Conservation (phyloP, 805 yeast species). For the Wickerhamiella qilinensis region DNA sequence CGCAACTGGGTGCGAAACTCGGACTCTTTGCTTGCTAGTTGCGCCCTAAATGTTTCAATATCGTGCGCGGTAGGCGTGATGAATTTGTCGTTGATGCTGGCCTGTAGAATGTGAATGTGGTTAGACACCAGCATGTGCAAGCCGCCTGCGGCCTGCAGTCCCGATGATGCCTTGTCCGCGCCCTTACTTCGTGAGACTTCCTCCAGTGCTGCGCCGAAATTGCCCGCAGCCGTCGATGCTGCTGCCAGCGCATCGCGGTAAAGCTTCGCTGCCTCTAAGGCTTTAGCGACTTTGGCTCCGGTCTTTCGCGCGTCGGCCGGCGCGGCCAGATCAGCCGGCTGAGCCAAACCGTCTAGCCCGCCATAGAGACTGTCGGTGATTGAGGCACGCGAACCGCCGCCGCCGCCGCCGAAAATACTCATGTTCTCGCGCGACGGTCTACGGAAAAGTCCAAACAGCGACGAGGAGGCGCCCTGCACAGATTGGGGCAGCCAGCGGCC, state of each 20-base stretch:
- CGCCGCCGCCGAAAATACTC: not conserved
- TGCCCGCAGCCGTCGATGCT: constrained; percentile 46
- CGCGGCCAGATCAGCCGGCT: constrained; percentile 2
- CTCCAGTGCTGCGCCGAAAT: constrained; percentile 57
- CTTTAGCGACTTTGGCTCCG: constrained; percentile 21
- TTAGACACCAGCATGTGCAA: constrained; percentile 60
- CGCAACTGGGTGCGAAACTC: constrained; percentile 39
- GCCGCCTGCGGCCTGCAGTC: constrained; percentile 58
- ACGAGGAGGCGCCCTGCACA: not conserved
- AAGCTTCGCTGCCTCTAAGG: constrained; percentile 30
- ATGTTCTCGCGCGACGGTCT: not conserved
- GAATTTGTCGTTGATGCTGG: constrained; percentile 38
- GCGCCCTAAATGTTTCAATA: constrained; percentile 28
- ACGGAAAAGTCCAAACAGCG: not conserved
- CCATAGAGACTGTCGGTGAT: constrained; percentile 9
- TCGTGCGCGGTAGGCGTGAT: constrained; percentile 35
- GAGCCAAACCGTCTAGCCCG: constrained; percentile 10
- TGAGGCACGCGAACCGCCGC: constrained; percentile 6
- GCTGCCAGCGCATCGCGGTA: constrained; percentile 31
- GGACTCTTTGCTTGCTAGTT: constrained; percentile 33
- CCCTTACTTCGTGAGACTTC: constrained; percentile 47
- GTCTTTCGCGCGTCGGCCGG: constrained; percentile 3
- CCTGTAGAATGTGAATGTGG: constrained; percentile 56
- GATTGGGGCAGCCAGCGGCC: not conserved
- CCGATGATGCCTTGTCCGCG: constrained; percentile 42